These are phyloP conservation scores for Arabidopsis thaliana DNA, from an alignment of 345 rosid species.

Conservation along the genomic window DNA sequence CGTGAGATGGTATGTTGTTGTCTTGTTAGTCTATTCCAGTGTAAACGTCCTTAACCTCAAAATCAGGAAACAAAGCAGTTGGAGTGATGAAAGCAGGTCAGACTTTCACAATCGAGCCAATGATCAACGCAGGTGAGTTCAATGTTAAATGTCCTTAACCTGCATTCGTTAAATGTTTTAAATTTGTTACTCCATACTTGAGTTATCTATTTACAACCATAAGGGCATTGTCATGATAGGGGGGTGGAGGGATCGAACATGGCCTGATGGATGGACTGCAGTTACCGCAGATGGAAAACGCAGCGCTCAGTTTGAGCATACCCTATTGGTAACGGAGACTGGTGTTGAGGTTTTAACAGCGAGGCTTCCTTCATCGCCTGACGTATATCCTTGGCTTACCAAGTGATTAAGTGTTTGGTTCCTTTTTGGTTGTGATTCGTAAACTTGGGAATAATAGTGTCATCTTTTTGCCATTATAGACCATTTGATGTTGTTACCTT, in stretches of 20 bases:
- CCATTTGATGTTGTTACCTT: slow-evolving; percentile 7
- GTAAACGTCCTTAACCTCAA: slow-evolving; percentile 48
- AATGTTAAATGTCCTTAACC: no score
- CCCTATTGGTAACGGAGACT: slow-evolving; percentile 89
- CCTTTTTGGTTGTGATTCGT: slow-evolving; percentile 1
- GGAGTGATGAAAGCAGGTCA: slow-evolving; percentile 98
- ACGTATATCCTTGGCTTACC: slow-evolving; percentile 76
- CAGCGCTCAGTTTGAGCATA: slow-evolving; percentile 99
- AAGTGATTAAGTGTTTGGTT: slow-evolving; percentile 27
- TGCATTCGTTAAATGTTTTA: background rate
- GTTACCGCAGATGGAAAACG: slow-evolving; percentile 93
- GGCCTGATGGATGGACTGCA: slow-evolving; percentile 99
- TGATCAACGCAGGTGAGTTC: slow-evolving; percentile 87
- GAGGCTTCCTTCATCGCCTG: slow-evolving; percentile 79
- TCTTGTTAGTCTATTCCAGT: slow-evolving; percentile 15
- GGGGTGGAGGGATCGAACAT: slow-evolving; percentile 84
- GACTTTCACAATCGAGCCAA: slow-evolving; percentile 96
- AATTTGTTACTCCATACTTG: background rate
- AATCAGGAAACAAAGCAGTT: slow-evolving; percentile 91
- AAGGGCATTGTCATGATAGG: slow-evolving; percentile 50
- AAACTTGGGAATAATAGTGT: slow-evolving; percentile 5
- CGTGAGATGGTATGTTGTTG: background rate
- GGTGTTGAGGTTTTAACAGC: slow-evolving; percentile 96
- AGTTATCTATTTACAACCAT: background rate
- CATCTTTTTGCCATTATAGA: slow-evolving; percentile 18